Evolutionary conservation across 2,329 filamentous ascomycete genomes (phyloP).

Genomic region (Aspergillus texensis): DNA sequence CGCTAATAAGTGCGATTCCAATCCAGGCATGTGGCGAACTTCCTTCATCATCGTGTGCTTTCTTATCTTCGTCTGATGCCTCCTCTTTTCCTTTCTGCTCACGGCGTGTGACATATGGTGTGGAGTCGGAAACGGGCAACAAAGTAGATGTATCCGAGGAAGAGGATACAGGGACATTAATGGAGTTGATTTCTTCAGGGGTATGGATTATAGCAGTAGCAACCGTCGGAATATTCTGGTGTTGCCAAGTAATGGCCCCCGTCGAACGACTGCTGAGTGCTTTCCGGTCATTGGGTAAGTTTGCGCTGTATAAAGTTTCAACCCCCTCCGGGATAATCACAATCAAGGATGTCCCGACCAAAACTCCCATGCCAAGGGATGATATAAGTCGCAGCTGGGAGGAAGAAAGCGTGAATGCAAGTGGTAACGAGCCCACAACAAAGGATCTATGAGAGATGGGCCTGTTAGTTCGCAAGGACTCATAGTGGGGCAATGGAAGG

Average conservation of each 20-base stretch:
- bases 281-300: conserved; percentile 32
- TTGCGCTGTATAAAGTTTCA: conserved; percentile 76
- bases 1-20: conserved; percentile 80
- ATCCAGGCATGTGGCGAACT: conserved; percentile 71
- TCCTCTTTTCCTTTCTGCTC: conserved; percentile 32
- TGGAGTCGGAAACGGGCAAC: conserved; percentile 11
- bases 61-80: conserved; percentile 38
- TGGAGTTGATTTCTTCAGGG: background rate
- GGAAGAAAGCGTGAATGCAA: conserved; percentile 84
- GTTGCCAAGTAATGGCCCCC: conserved; percentile 32
- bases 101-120: conserved; percentile 27
- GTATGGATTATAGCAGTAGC: conserved; percentile 10
- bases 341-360: conserved; percentile 92
- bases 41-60: conserved; percentile 45
- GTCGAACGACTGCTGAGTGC: conserved; percentile 32
- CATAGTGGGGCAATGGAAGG: background rate
- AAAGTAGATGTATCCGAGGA: background rate
- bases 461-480: conserved; percentile 16
- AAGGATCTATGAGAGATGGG: conserved; percentile 69
- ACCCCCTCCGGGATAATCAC: conserved; percentile 98
- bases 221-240: conserved; percentile 24
- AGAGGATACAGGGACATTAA: background rate
- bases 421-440: conserved; percentile 83
- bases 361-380: conserved; percentile 86
- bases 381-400: conserved; percentile 88